A percentile compares a stretch with the other conserved stretches of the same genome.
phyloP scores from a whole-genome alignment of 179 eudicot species.

The Carnegiea gigantea region DNA sequence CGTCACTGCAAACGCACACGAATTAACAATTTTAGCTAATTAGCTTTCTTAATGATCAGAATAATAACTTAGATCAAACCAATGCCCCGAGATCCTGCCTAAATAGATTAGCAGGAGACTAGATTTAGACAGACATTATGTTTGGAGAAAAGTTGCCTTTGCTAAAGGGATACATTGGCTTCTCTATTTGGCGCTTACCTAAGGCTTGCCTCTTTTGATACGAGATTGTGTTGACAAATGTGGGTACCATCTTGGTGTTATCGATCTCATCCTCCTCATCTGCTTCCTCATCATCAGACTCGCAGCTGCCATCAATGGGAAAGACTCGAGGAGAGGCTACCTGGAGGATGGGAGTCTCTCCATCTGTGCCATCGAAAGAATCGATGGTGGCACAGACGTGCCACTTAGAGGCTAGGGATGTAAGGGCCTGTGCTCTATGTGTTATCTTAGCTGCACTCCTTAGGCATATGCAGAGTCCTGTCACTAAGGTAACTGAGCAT shows the following conservation, averaged over 20 bases:
- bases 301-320: slow-evolving; percentile 30
- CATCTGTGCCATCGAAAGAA: slow-evolving; percentile 48
- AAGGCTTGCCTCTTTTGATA: slow-evolving; percentile 93
- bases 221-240: slow-evolving; percentile 57
- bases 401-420: slow-evolving; percentile 87
- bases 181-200: slow-evolving; percentile 38
- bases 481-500: slow-evolving; percentile 69
- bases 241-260: slow-evolving; percentile 69
- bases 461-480: slow-evolving; percentile 80
- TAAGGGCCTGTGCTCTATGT: slow-evolving; percentile 75
- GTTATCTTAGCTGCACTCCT: slow-evolving; percentile 92
- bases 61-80: not conserved
- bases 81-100: not conserved
- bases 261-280: slow-evolving; percentile 77
- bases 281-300: slow-evolving; percentile 65
- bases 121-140: no score
- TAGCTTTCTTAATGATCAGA: not conserved
- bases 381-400: slow-evolving; percentile 76
- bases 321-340: slow-evolving; percentile 20
- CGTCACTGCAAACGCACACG: slow-evolving; percentile 52
- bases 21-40: not conserved
- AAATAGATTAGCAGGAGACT: no score
- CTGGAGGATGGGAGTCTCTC: slow-evolving; percentile 40
- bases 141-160: no score
- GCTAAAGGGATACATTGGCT: not conserved